Base-by-base conservation (phyloP, 768 basidiomycete genomes). In the Trametes elegans region DNA sequence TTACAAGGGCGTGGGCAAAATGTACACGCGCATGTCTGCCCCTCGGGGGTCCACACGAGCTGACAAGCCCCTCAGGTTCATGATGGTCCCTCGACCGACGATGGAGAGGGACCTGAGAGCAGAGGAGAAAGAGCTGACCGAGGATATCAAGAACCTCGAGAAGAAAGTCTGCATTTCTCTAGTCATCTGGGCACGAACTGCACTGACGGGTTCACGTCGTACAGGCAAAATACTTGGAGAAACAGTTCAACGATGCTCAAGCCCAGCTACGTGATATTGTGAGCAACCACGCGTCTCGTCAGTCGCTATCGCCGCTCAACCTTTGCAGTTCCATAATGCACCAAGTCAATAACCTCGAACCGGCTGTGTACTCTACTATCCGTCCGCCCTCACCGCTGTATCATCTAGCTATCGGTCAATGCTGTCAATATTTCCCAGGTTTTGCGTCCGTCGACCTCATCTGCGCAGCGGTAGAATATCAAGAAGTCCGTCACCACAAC, bases 1-100 rank as follows among this genome's bases (percentile, higher is more conserved):
- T 63, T 98, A 95, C 74, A 93, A 89, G 65, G 95, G 95, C 42
- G 90, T 98, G 40, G 95, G 95, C 28, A 98, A 98, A 73, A 96
- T 96, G 95, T 95, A 60, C n/a, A n/a, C 58, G 82, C 66, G 27
- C 31, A 36, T 45, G 21, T 6, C 45, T 49, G 5, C 13, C 13
- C 4, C 57, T 29, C 29, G 27, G 23, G 28, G 23, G 8, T 4
- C 39, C 51, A 24, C 2, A 9, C 27, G 34, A 2, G 29, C 48
- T 27, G 21, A 43, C 7, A n/a, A 5, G 46, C 45, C 21, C 39
- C 52, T 5, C 58, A 97, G 94, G 92, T 98, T 98, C 70, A 82
- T 98, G 81, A 82, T 85, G 75, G 84, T 90, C 5, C 91, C 92
- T 24, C 80, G 90, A 46, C 79, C 78, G 43, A 71, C 75, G n/a